Percentiles rank a stretch among this genome's conserved stretches.
phyloP scores from a whole-genome alignment of 2,329 filamentous ascomycete species.

The Talaromyces verruculosus region DNA sequence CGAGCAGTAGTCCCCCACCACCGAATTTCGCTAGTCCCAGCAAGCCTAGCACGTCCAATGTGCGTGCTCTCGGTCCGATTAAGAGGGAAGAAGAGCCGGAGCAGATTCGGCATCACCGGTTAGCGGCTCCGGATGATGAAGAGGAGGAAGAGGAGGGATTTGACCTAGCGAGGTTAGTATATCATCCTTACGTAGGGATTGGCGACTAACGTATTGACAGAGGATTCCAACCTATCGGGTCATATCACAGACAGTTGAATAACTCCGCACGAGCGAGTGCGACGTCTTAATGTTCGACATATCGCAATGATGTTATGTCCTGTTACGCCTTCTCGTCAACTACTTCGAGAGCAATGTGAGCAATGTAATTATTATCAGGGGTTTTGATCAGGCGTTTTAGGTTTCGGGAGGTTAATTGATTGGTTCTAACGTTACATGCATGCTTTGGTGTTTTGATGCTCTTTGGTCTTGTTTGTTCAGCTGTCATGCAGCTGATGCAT shows the following conservation, averaged over 20 bases:
- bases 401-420: background rate
- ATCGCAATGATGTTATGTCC: background rate
- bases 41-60: slow-evolving; percentile 40
- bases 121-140: slow-evolving; percentile 39
- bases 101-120: slow-evolving; percentile 23
- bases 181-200: background rate
- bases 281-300: slow-evolving; percentile 21
- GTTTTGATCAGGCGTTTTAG: background rate
- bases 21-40: slow-evolving; percentile 48
- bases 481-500: background rate
- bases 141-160: slow-evolving; percentile 45
- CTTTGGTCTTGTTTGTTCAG: background rate
- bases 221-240: slow-evolving; percentile 52
- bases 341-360: background rate
- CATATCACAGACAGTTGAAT: slow-evolving; percentile 46
- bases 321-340: background rate
- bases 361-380: background rate
- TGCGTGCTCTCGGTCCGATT: slow-evolving; percentile 34
- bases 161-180: slow-evolving; percentile 47
- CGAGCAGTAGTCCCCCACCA: slow-evolving; percentile 51
- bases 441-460: slow-evolving; percentile 10
- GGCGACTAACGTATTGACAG: slow-evolving; percentile 27
- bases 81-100: slow-evolving; percentile 32
- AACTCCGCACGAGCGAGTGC: slow-evolving; percentile 40
- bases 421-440: background rate